Evolutionary conservation across 805 yeast genomes (phyloP), one percentile per base, ranked within the genome.

Genomic region (Candida coquimbonensis): DNA sequence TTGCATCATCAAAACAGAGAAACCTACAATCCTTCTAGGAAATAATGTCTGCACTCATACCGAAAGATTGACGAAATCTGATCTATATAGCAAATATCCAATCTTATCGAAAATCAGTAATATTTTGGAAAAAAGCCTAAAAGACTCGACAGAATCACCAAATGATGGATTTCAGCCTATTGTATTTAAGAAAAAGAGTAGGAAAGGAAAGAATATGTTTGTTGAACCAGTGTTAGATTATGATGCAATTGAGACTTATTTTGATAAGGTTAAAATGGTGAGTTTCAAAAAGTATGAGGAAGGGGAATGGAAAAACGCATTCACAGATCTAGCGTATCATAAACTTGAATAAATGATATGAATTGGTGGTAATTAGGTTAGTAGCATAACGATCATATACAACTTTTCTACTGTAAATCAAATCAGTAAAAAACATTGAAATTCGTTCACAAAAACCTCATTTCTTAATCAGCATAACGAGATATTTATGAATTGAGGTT

Each of bases 41-140:
- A 81, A 81, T 53, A 70, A 80, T 54, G 48, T 78, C 4, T 55
- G 71, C 0, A 67, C 68, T 7, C 83, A 80, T 50, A 77, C 81
- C 1, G 81, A 77, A 45, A 64, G 83, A 43, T 62, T 75, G 32
- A 65, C 78, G 4, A 67, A 67, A 43, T 41, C 47, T 9, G 73
- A 69, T 48, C 57, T 80, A 32, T 62, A 61, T 43, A 68, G 63
- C 9, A 67, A 66, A 44, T 78, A 74, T 51, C 77, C 76, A 1
- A 45, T 55, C 1, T 48, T 78, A 25, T 66, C 80, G 12, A 69
- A 69, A 36, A 50, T 75, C 21, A 61, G 62, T 1, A 47, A 62
- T 7, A 48, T 17, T 40, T 42, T 4, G 37, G 50, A n/a, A 47
- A 40, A 19, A 11, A 17, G 19, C 4, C n/a, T 21, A 43, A 32